Conservation (phyloP, 148 eudicot genomes). For the Selenicereus undatus region DNA sequence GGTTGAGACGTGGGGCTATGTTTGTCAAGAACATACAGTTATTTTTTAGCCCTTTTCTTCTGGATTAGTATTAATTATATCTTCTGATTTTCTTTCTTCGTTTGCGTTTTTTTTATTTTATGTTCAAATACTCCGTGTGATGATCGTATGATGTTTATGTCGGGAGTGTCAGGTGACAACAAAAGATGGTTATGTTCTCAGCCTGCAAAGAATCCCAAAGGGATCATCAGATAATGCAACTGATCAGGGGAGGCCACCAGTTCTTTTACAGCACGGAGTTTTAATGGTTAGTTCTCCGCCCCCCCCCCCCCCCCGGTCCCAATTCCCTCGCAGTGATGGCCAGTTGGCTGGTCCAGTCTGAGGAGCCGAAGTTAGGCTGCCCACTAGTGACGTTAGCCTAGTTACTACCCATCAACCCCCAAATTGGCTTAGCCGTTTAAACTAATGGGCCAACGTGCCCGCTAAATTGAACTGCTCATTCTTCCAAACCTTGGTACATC, state of each 20-base stretch:
- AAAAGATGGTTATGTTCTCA: constrained; percentile 63
- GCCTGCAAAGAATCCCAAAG: constrained; percentile 53
- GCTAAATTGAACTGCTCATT: too few species aligned
- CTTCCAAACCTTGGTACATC: too few species aligned
- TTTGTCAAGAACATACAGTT: constrained; percentile 53
- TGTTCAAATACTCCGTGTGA: not conserved
- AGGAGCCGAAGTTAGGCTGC: too few species aligned
- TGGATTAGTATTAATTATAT: not conserved
- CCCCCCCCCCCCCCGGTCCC: not conserved
- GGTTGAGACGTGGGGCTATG: constrained; percentile 39
- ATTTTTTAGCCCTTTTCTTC: not conserved
- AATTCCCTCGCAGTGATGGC: not conserved
- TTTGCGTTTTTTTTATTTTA: not conserved
- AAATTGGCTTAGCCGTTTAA: too few species aligned
- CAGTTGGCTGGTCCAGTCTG: too few species aligned
- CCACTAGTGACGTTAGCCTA: too few species aligned
- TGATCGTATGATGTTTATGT: not conserved
- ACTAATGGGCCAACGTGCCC: too few species aligned
- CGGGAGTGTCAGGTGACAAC: constrained; percentile 51
- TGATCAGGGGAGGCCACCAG: constrained; percentile 32
- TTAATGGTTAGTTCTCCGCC: constrained; percentile 53
- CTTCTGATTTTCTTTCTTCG: not conserved
- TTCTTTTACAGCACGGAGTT: constrained; percentile 63
- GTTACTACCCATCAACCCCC: too few species aligned
- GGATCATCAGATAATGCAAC: constrained; percentile 27